Base-by-base conservation (phyloP, 495 filamentous ascomycete species). In the Hypoxylon trugodes region DNA sequence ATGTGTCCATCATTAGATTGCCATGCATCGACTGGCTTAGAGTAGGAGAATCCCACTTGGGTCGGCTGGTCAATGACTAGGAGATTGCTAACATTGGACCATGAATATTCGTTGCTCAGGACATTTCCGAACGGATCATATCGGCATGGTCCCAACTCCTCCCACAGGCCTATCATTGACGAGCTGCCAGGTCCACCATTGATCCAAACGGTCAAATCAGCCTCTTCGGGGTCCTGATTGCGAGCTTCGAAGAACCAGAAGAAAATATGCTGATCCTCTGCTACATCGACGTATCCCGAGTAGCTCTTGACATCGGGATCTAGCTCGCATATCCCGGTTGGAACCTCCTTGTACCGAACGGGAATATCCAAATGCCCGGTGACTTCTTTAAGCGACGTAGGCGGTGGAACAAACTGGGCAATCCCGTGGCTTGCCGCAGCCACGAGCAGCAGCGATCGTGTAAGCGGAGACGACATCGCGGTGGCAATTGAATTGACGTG, bases 221-320 rank as follows among this genome's bases (percentile, higher is more conserved):
- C 85, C 45, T 70, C 73, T 18, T 69, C 56, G 0, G 86, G 85
- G 56, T 87, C 77, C 6, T 59, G 42, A 55, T 83, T 80, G 53
- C 86, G 76, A 3, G 84, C 74, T 67, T 88, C 85, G 59, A 88
- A 88, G 65, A 87, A 87, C 84, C 84, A 87, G 72, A 80, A 89
- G 74, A 89, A 89, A 38, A 87, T 85, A 64, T 89, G 86, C 66
- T 87, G 71, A 64, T 86, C 68, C 46, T 84, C 82, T 1, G 63
- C 76, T 26, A 89, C 80, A 73, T 89, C 87, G 9, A 86, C 83
- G 60, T 89, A 90, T 2, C 87, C 87, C 21, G 83, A 84, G 70
- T 85, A 89, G 52, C 82, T 86, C 69, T 88, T 88, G 12, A 89
- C 86, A 37, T 78, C 73, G 1, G 87, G 86, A 54, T 87, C 81